These are phyloP conservation scores for Xylariaceae sp. DNA, from an alignment of 2,329 filamentous ascomycete species.

Conservation along the genomic window DNA sequence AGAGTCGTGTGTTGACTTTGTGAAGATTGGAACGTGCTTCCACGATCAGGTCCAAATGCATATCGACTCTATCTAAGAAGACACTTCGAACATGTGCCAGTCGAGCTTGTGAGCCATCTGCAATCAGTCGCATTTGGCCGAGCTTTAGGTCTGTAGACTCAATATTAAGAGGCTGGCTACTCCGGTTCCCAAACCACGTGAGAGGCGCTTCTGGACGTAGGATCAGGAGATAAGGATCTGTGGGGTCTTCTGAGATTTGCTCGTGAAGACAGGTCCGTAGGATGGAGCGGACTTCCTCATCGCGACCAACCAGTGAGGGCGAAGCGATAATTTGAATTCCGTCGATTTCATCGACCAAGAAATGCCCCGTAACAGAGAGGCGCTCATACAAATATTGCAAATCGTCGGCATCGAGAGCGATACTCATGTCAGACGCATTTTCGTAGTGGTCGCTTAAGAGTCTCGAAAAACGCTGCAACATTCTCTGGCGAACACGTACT, in stretches of 20 bases:
- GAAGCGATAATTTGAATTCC: conserved; percentile 83
- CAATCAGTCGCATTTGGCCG: conserved; percentile 82
- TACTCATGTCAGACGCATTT: conserved; percentile 92
- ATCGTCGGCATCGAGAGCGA: conserved; percentile 64
- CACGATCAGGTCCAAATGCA: conserved; percentile 82
- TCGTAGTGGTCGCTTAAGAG: conserved; percentile 92
- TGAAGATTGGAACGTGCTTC: conserved; percentile 91
- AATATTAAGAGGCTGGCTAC: conserved; percentile 68
- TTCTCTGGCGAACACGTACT: conserved; percentile 90
- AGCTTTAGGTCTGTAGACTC: conserved; percentile 80
- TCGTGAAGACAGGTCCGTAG: conserved; percentile 65
- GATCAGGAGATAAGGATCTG: conserved; percentile 80
- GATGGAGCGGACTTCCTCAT: conserved; percentile 79
- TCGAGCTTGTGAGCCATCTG: conserved; percentile 77
- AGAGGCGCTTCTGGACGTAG: conserved; percentile 76
- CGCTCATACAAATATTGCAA: conserved; percentile 77
- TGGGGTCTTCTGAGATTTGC: conserved; percentile 62
- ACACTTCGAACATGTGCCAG: conserved; percentile 73
- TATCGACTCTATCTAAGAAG: conserved; percentile 74
- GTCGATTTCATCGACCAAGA: conserved; percentile 76
- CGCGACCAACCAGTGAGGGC: conserved; percentile 68
- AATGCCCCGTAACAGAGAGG: conserved; percentile 77
- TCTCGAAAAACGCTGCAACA: conserved; percentile 91
- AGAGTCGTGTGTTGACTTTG: conserved; percentile 84
- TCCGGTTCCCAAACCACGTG: conserved; percentile 75